Evolutionary conservation across 805 yeast genomes (phyloP).

Genomic region (Candida andamanensis): DNA sequence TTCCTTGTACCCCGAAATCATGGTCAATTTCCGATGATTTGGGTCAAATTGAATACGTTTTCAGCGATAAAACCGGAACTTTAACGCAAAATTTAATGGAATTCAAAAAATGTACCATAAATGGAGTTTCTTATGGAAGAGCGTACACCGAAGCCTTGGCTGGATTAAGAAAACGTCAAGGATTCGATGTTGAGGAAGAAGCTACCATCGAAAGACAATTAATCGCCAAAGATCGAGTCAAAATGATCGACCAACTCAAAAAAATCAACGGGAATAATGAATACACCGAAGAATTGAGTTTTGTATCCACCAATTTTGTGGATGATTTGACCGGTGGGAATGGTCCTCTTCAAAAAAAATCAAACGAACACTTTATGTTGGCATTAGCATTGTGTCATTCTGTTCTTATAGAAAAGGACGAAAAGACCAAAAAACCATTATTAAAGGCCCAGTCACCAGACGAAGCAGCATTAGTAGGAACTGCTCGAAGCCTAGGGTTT

Average conservation of each 20-base stretch:
- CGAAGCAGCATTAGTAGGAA: conserved; percentile 79
- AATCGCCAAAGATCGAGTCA: conserved; percentile 52
- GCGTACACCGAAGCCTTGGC: conserved; percentile 78
- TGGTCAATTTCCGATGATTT: conserved; percentile 83
- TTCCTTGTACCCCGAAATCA: conserved; percentile 74
- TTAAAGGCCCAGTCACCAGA: conserved; percentile 82
- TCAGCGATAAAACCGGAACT: conserved; percentile 83
- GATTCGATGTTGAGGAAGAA: conserved; percentile 63
- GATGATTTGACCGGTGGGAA: conserved; percentile 51
- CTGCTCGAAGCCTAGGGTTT: conserved; percentile 76
- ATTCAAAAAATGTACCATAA: conserved; percentile 69
- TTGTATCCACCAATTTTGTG: conserved; percentile 62
- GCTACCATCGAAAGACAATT: conserved; percentile 45
- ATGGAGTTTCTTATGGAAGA: conserved; percentile 61
- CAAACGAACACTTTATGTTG: conserved; percentile 71
- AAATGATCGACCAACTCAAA: conserved; percentile 44
- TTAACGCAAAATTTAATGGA: conserved; percentile 82
- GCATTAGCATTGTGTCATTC: conserved; percentile 76
- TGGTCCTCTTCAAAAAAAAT: conserved; percentile 49
- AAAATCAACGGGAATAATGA: conserved; percentile 16
- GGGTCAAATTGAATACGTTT: conserved; percentile 78
- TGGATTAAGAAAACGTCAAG: conserved; percentile 63
- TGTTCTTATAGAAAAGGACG: conserved; percentile 65
- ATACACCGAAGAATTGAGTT: conserved; percentile 60
- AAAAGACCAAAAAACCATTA: conserved; percentile 46